phyloP scores from a whole-genome alignment of 192 early-diverging fungal genomes.

The Phlyctochytrium planicorne region DNA sequence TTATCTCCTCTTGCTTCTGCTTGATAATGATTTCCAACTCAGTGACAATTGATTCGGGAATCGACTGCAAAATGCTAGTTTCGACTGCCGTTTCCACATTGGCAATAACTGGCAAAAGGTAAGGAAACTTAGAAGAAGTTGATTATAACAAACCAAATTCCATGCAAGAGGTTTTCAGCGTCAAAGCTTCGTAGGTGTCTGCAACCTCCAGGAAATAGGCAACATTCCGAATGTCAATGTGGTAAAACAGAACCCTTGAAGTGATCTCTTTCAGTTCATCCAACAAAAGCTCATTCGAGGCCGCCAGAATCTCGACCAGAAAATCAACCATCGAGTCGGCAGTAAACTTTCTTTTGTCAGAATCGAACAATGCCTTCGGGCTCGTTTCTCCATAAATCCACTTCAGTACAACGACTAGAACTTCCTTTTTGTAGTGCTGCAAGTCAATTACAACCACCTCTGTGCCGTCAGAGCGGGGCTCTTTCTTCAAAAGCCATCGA shows the following conservation, averaged over 20 bases:
- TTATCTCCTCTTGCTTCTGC: constrained; percentile 28
- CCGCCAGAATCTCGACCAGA: constrained; percentile 56
- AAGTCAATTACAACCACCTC: constrained; percentile 46
- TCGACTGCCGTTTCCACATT: constrained; percentile 40
- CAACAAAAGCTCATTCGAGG: constrained; percentile 65
- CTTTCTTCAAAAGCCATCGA: constrained; percentile 46
- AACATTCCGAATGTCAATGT: constrained; percentile 48
- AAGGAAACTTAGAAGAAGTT: neutral
- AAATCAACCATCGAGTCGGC: constrained; percentile 45
- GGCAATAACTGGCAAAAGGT: constrained; percentile 20
- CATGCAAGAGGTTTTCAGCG: constrained; percentile 53
- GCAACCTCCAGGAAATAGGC: constrained; percentile 53
- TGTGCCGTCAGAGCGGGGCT: neutral
- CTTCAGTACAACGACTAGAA: constrained; percentile 51
- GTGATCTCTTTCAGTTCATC: constrained; percentile 40
- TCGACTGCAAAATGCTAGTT: constrained; percentile 13
- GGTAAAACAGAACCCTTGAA: constrained; percentile 15
- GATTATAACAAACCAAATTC: constrained; percentile 37
- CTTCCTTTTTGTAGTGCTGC: constrained; percentile 45
- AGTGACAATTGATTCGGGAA: constrained; percentile 19
- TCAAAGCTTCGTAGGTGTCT: constrained; percentile 46
- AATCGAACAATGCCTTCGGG: constrained; percentile 31
- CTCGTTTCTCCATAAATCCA: constrained; percentile 54
- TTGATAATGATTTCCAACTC: constrained; percentile 26
- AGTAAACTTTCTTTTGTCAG: constrained; percentile 12